These are phyloP conservation scores for Phoenix roebelenii DNA, from an alignment of 176 grass and related monocot species.

Conservation along the genomic window DNA sequence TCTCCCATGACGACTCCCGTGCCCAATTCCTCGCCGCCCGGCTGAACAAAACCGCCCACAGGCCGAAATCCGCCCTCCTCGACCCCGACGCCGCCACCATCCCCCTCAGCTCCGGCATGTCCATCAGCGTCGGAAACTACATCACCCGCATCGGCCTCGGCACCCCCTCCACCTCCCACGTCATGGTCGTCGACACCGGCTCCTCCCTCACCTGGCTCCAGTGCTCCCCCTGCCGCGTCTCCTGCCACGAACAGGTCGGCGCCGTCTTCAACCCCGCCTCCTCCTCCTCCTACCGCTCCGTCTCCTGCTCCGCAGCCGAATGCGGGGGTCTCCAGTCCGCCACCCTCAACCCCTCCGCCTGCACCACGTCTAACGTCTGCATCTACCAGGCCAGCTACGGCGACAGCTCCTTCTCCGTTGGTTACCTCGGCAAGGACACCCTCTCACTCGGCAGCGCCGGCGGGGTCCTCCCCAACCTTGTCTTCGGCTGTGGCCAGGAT, in stretches of 20 bases:
- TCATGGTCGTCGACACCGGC: slow-evolving; percentile 86
- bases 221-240: slow-evolving; percentile 60
- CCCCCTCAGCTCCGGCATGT: slow-evolving; percentile 51
- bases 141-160: slow-evolving; percentile 58
- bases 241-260: slow-evolving; percentile 62
- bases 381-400: slow-evolving; percentile 72
- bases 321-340: slow-evolving; percentile 41
- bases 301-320: slow-evolving; percentile 42
- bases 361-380: slow-evolving; percentile 48
- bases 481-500: slow-evolving; percentile 69
- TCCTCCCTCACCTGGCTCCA: slow-evolving; percentile 83
- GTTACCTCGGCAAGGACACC: slow-evolving; percentile 65
- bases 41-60: slow-evolving; percentile 22
- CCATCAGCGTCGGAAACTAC: slow-evolving; percentile 79
- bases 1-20: slow-evolving; percentile 53
- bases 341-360: slow-evolving; percentile 52
- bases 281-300: slow-evolving; percentile 39
- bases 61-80: slow-evolving; percentile 28
- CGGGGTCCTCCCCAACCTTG: slow-evolving; percentile 30
- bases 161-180: slow-evolving; percentile 41
- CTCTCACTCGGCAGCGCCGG: slow-evolving; percentile 27
- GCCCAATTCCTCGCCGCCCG: slow-evolving; percentile 39
- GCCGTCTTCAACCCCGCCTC: slow-evolving; percentile 34
- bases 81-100: slow-evolving; percentile 6
- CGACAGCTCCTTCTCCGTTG: slow-evolving; percentile 66